A percentile compares a stretch with the other conserved stretches of the same genome.
These are phyloP conservation scores for Collybia sp. DNA, from an alignment of 768 basidiomycete genomes.

Conservation along the genomic window DNA sequence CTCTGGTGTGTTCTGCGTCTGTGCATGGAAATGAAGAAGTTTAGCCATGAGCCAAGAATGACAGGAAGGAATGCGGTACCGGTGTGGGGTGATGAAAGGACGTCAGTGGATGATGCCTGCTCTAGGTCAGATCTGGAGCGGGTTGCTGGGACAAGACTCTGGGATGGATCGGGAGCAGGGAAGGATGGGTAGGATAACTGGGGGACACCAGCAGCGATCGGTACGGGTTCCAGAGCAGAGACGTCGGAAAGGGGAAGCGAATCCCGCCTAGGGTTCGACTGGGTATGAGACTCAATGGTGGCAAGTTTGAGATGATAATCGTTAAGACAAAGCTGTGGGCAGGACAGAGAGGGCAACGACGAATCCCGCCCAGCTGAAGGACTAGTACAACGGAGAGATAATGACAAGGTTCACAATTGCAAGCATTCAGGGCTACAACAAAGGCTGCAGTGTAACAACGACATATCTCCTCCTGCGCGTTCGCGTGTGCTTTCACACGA, in stretches of 20 bases:
- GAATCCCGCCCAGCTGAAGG: slow-evolving; percentile 1
- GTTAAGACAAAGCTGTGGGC: slow-evolving; percentile 5
- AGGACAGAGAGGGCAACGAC: slow-evolving; percentile 5
- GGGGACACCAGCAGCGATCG: slow-evolving; percentile 14
- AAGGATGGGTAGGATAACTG: slow-evolving; percentile 10
- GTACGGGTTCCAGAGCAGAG: slow-evolving; percentile 44
- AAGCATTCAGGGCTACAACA: too few species aligned
- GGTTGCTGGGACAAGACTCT: slow-evolving; percentile 52
- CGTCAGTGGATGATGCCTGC: slow-evolving; percentile 16
- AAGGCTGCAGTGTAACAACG: too few species aligned
- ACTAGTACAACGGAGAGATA: neutral
- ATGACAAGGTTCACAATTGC: too few species aligned
- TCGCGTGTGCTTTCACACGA: too few species aligned
- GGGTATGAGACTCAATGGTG: slow-evolving; percentile 69
- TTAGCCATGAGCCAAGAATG: neutral
- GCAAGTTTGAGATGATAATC: slow-evolving; percentile 12
- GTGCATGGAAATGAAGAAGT: slow-evolving; percentile 7
- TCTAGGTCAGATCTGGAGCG: slow-evolving; percentile 16
- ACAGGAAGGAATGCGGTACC: slow-evolving; percentile 24
- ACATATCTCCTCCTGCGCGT: too few species aligned
- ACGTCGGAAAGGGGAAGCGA: slow-evolving; percentile 35
- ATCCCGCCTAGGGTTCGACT: slow-evolving; percentile 55
- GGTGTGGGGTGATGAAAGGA: slow-evolving; percentile 21
- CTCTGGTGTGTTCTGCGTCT: slow-evolving; percentile 51
- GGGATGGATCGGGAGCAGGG: slow-evolving; percentile 20